Conservation (phyloP, 2,329 filamentous ascomycete species). For the Neurospora sp. region DNA sequence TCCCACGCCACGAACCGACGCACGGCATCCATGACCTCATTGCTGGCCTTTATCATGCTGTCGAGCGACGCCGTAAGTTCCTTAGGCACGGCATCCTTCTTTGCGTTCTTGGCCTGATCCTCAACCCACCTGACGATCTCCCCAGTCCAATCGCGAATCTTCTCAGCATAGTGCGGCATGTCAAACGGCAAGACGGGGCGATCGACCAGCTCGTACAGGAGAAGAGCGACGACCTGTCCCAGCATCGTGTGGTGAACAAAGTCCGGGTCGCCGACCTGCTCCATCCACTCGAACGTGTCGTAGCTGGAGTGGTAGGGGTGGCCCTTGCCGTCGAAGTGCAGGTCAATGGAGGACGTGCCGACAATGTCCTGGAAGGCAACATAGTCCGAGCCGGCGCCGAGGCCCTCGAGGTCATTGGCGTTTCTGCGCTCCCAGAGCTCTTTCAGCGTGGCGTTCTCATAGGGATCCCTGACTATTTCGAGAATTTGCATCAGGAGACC, state of each 20-base stretch:
- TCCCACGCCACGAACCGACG: constrained; percentile 67
- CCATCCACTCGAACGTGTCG: constrained; percentile 83
- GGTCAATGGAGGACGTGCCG: constrained; percentile 77
- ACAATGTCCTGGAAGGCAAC: constrained; percentile 87
- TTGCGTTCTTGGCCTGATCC: constrained; percentile 33
- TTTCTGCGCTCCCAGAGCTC: constrained; percentile 63
- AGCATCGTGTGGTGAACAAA: constrained; percentile 74
- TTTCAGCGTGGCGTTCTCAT: constrained; percentile 59
- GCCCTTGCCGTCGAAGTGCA: constrained; percentile 59
- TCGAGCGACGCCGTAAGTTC: constrained; percentile 38
- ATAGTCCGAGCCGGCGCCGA: constrained; percentile 72
- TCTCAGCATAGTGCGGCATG: constrained; percentile 59
- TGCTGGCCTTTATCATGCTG: constrained; percentile 52
- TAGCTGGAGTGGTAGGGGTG: constrained; percentile 77
- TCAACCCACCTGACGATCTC: constrained; percentile 58
- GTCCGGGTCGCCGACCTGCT: constrained; percentile 65
- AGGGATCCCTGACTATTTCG: constrained; percentile 63
- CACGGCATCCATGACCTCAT: constrained; percentile 48
- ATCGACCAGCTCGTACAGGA: constrained; percentile 80
- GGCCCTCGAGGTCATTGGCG: constrained; percentile 47
- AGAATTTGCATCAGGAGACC: constrained; percentile 63
- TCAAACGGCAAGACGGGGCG: constrained; percentile 75
- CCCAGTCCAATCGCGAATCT: constrained; percentile 53
- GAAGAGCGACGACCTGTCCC: constrained; percentile 66
- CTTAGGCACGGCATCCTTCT: constrained; percentile 19